Conservation (phyloP, 192 early-diverging fungal species). For the Dimargaris xerosporica region DNA sequence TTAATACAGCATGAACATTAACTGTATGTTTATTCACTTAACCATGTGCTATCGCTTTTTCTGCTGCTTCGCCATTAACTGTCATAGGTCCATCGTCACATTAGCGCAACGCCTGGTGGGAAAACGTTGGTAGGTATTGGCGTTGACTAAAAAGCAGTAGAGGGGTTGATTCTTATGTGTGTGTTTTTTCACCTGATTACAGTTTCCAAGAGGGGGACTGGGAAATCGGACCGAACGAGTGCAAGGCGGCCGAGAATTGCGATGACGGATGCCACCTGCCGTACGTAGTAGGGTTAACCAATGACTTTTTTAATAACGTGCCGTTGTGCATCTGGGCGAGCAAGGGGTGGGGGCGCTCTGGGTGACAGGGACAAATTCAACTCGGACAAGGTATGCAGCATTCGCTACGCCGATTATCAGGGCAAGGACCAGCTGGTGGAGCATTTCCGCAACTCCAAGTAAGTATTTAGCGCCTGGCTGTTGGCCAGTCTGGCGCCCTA, state of each 20-base stretch:
- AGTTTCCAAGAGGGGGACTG: too few relatives aligned
- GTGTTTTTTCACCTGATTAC: too few relatives aligned
- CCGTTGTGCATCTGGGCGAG: too few relatives aligned
- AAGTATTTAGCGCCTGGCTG: constrained; percentile 1
- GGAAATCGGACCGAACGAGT: too few relatives aligned
- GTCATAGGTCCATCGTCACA: constrained; percentile 36
- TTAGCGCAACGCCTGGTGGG: constrained; percentile 54
- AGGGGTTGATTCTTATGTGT: too few relatives aligned
- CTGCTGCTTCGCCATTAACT: not conserved
- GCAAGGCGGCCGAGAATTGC: too few relatives aligned
- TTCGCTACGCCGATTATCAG: constrained; percentile 73
- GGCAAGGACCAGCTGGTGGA: constrained; percentile 52
- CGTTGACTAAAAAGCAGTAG: not conserved
- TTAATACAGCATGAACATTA: too few relatives aligned
- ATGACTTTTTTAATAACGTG: not conserved
- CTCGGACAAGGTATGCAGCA: constrained; percentile 53
- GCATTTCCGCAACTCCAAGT: constrained; percentile 67
- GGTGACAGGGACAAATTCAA: constrained; percentile 46
- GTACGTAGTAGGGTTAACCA: not conserved
- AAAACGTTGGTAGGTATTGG: constrained; percentile 41
- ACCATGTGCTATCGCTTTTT: not conserved
- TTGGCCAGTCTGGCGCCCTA: too few relatives aligned
- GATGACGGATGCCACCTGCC: not conserved
- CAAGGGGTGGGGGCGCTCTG: not conserved
- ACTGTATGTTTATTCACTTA: too few relatives aligned